phyloP scores from a whole-genome alignment of 2,329 filamentous ascomycete genomes.

The Thielaviopsis euricoi region DNA sequence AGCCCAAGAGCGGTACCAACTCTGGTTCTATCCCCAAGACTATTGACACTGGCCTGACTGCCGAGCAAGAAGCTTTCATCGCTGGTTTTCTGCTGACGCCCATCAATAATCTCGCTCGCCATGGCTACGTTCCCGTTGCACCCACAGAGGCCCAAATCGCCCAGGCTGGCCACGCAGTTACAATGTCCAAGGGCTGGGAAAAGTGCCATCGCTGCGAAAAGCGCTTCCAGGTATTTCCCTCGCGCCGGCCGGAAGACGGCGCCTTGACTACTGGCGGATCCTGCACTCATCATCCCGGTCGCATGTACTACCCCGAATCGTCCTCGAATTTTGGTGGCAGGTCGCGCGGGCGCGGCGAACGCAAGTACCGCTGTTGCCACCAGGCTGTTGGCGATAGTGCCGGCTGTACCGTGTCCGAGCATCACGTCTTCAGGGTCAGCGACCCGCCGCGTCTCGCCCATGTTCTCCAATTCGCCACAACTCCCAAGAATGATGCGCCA shows the following conservation, averaged over 20 bases:
- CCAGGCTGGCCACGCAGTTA: slow-evolving; percentile 46
- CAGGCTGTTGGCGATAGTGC: slow-evolving; percentile 52
- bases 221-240: slow-evolving; percentile 84
- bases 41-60: slow-evolving; percentile 53
- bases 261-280: slow-evolving; percentile 58
- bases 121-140: slow-evolving; percentile 58
- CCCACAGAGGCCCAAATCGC: slow-evolving; percentile 52
- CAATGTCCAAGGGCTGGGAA: slow-evolving; percentile 61
- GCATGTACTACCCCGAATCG: slow-evolving; percentile 41
- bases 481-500: slow-evolving; percentile 44
- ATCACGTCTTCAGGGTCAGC: slow-evolving; percentile 77
- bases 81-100: slow-evolving; percentile 47
- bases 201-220: slow-evolving; percentile 72
- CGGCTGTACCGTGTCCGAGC: slow-evolving; percentile 55
- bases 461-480: slow-evolving; percentile 63
- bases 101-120: slow-evolving; percentile 42
- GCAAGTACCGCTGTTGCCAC: slow-evolving; percentile 59
- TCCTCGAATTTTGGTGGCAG: slow-evolving; percentile 39
- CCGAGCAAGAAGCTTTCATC: slow-evolving; percentile 50
- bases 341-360: slow-evolving; percentile 16
- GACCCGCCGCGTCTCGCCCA: slow-evolving; percentile 61
- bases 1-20: background rate
- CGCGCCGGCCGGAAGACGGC: slow-evolving; percentile 60
- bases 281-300: slow-evolving; percentile 72
- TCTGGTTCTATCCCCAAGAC: slow-evolving; percentile 22